Conservation (phyloP, 2,329 filamentous ascomycete genomes). For the Simplicillium sp. region DNA sequence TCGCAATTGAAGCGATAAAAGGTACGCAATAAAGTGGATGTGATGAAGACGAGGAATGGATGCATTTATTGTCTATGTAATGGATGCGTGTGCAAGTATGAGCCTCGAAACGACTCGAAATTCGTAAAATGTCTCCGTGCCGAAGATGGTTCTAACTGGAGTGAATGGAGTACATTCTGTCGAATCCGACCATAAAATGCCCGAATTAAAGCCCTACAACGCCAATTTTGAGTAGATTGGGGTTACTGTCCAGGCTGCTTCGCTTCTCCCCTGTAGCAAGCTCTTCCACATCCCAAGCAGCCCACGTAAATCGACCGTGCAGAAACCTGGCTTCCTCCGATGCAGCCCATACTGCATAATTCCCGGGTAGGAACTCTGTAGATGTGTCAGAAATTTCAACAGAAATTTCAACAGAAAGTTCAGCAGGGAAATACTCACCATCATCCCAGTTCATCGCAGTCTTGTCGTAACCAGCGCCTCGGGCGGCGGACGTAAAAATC, state of each 20-base stretch:
- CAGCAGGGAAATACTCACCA: conserved; percentile 3
- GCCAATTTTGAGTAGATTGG: conserved; percentile 14
- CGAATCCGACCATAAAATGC: too few relatives aligned
- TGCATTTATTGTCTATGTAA: too few relatives aligned
- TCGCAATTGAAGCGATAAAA: too few relatives aligned
- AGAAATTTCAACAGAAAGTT: neutral
- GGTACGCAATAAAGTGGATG: too few relatives aligned
- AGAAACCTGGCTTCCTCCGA: conserved; percentile 33
- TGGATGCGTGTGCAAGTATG: too few relatives aligned
- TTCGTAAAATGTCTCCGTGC: too few relatives aligned
- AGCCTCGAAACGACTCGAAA: too few relatives aligned
- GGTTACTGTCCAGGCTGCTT: conserved; percentile 7
- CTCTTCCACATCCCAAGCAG: conserved; percentile 42
- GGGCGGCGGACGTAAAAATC: conserved; percentile 21
- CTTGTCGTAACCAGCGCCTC: conserved; percentile 11
- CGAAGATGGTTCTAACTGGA: too few relatives aligned
- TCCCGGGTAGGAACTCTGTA: conserved; percentile 25
- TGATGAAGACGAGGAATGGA: too few relatives aligned
- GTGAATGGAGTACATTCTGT: too few relatives aligned
- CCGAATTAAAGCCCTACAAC: conserved; percentile 11
- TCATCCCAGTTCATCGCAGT: conserved; percentile 17
- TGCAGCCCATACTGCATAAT: conserved; percentile 33
- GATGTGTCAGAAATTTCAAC: neutral
- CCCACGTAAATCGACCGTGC: conserved; percentile 35
- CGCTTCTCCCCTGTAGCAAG: conserved; percentile 13